phyloP scores from a whole-genome alignment of 805 yeast species.

The Sugiyamaella smithiae region DNA sequence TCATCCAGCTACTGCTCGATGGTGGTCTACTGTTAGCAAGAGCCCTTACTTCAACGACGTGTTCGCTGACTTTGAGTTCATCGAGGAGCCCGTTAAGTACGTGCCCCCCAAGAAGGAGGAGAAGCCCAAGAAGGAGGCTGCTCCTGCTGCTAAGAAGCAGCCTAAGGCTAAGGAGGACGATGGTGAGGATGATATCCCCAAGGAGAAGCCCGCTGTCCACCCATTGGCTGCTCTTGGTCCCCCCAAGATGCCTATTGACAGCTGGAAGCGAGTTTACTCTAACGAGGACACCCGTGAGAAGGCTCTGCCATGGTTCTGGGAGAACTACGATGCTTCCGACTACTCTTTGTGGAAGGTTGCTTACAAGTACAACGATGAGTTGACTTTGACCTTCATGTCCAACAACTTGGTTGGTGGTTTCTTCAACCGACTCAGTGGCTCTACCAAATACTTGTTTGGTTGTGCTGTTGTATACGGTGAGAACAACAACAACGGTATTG shows the following conservation, averaged over 20 bases:
- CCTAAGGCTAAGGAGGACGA: conserved; percentile 20
- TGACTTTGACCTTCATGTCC: conserved; percentile 96
- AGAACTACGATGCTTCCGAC: conserved; percentile 84
- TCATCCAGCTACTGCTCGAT: conserved; percentile 64
- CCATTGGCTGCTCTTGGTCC: conserved; percentile 84
- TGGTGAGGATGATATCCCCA: conserved; percentile 44
- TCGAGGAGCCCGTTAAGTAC: conserved; percentile 63
- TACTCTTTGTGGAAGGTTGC: conserved; percentile 95
- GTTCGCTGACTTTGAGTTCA: conserved; percentile 52
- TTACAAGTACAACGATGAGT: conserved; percentile 97
- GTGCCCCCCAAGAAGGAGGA: conserved; percentile 77
- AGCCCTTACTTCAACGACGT: conserved; percentile 45
- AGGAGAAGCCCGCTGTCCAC: conserved; percentile 77
- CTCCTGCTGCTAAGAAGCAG: conserved; percentile 41
- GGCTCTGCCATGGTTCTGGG: conserved; percentile 99
- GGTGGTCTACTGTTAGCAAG: conserved; percentile 57
- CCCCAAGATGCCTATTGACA: conserved; percentile 66
- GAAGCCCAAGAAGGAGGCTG: conserved; percentile 45
- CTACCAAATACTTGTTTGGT: conserved; percentile 94
- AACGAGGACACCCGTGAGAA: conserved; percentile 94
- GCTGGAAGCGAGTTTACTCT: conserved; percentile 95
- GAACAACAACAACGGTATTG: conserved; percentile 96
- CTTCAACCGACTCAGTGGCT: conserved; percentile 90
- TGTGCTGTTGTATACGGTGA: conserved; percentile 94
- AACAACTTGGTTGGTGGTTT: conserved; percentile 97